Percentiles rank a stretch among this genome's conserved stretches.
phyloP scores from a whole-genome alignment of 352 stramenopile species.

The Phytophthora macrochlamydospora region DNA sequence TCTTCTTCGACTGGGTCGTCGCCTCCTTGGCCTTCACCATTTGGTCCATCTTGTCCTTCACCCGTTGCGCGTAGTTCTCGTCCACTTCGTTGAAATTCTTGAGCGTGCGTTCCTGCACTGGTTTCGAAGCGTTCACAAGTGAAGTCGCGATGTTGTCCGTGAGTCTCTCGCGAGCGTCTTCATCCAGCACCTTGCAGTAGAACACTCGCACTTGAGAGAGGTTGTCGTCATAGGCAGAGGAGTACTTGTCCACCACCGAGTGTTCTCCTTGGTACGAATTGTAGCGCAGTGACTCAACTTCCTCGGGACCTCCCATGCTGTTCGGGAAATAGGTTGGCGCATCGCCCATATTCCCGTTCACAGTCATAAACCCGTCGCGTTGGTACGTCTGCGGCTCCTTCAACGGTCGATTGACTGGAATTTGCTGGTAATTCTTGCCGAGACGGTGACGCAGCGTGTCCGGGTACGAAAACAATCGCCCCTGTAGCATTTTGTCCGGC shows the following conservation, averaged over 20 bases:
- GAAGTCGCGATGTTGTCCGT: slow-evolving; percentile 78
- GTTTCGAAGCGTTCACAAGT: slow-evolving; percentile 48
- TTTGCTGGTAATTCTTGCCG: slow-evolving; percentile 89
- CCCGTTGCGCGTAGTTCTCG: slow-evolving; percentile 33
- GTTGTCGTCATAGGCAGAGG: slow-evolving; percentile 80
- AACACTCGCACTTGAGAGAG: slow-evolving; percentile 71
- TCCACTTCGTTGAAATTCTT: slow-evolving; percentile 43
- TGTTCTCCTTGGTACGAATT: slow-evolving; percentile 31
- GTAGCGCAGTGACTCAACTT: slow-evolving; percentile 29
- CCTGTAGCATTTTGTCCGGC: slow-evolving; percentile 89
- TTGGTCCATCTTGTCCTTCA: slow-evolving; percentile 44
- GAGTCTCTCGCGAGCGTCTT: slow-evolving; percentile 59
- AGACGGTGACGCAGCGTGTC: slow-evolving; percentile 89
- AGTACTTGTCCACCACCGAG: slow-evolving; percentile 45
- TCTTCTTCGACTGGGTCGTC: slow-evolving; percentile 32
- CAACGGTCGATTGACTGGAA: slow-evolving; percentile 89
- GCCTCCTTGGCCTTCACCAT: slow-evolving; percentile 33
- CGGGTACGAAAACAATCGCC: slow-evolving; percentile 89
- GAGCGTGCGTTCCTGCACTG: slow-evolving; percentile 35
- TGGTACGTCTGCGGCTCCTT: slow-evolving; percentile 69
- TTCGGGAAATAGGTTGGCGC: slow-evolving; percentile 86
- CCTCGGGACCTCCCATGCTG: slow-evolving; percentile 46
- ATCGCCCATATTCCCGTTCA: slow-evolving; percentile 68
- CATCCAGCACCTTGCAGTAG: slow-evolving; percentile 69
- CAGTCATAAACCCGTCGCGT: slow-evolving; percentile 66